Conservation (phyloP, 177 flowering plant genomes). For the Vitis hybrid region DNA sequence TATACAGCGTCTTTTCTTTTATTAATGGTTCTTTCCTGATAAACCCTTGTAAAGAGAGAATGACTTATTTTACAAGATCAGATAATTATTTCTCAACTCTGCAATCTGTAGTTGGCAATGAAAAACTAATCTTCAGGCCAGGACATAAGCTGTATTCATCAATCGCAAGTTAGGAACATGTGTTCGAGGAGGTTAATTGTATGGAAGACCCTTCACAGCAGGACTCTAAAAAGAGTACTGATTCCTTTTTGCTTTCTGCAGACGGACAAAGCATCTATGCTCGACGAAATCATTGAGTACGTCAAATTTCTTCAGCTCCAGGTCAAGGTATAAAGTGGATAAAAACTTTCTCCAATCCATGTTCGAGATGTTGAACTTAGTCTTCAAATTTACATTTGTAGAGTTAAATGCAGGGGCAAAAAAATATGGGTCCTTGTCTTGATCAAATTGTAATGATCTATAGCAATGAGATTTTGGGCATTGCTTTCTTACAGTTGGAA, state of each 20-base stretch:
- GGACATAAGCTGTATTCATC: not conserved
- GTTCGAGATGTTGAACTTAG: not conserved
- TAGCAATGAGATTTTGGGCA: not conserved
- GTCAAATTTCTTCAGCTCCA: conserved; percentile 47
- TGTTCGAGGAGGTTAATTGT: no score
- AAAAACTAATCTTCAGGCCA: not conserved
- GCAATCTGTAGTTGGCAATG: not conserved
- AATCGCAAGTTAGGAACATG: not conserved
- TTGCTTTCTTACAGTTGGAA: not conserved
- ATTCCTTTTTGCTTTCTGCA: conserved; percentile 21
- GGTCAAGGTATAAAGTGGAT: conserved; percentile 27
- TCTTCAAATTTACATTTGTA: no score
- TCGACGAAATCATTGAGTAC: conserved; percentile 47
- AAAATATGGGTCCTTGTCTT: not conserved
- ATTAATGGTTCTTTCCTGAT: not conserved
- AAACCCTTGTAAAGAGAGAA: not conserved
- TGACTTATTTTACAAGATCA: not conserved
- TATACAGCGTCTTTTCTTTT: no score
- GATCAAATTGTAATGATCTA: not conserved
- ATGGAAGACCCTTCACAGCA: no score
- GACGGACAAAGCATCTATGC: conserved; percentile 51
- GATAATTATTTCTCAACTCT: not conserved
- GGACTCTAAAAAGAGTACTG: not conserved
- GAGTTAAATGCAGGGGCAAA: no score
- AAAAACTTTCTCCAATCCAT: not conserved